Evolutionary conservation across 768 basidiomycete genomes (phyloP), one percentile per base, ranked within the genome.

Genomic region (Trametes sanguinea): DNA sequence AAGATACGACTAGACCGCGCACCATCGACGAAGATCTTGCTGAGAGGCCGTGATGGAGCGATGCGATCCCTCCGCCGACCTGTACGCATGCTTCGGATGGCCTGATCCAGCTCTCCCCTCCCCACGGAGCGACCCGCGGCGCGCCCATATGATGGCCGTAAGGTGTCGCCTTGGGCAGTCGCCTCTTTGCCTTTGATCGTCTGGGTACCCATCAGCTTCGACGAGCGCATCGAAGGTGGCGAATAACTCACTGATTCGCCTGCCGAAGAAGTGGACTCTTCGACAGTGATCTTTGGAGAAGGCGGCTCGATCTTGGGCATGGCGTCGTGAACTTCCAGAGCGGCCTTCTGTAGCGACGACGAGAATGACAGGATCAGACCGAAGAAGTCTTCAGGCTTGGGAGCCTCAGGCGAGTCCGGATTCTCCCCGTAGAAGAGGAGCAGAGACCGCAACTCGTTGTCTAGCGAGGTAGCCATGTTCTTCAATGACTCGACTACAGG

Each of bases 351-450:
- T 17, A 95, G 77, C 1, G 84, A 84, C 0, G 84, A 83, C 0
- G 88, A 89, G 74, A 94, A 94, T 0, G 86, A 83, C n/a, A 83
- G 78, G 48, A 94, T 81, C 57, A 87, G 74, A 0, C 81, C 83
- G 67, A 97, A 95, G 70, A 97, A 86, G 63, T 91, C 89, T 71
- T 95, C 95, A 0, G 90, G 84, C 68, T 88, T 92, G 2, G 82
- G 80, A 1, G 85, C 78, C 14, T 92, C 85, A 0, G 84, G 78
- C 0, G 83, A 77, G 53, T 86, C 83, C 2, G 85, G 82, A 55
- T 80, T 80, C 71, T 96, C 93, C 5, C 94, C 94, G 69, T 88
- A 96, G 76, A 90, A 97, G 0, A 68, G 60, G 6, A 92, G 75
- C 29, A 94, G 64, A 3, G 80, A 79, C 22, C 76, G 76, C 4